Conservation (phyloP, 352 stramenopile species). For the Phytophthora hibernalis region DNA sequence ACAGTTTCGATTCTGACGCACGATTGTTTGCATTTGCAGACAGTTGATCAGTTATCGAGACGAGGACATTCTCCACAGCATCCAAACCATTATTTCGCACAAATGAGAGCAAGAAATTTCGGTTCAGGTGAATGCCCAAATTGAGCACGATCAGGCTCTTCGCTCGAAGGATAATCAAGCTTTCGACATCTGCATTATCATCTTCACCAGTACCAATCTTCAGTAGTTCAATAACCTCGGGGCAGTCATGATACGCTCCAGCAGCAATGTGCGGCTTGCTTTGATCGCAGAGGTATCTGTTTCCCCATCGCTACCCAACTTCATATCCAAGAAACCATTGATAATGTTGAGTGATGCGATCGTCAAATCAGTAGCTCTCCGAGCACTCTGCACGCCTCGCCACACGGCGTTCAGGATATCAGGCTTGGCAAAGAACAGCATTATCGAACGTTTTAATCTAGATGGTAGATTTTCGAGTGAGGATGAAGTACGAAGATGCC, state of each 20-base stretch:
- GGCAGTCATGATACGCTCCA: constrained; percentile 49
- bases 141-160: constrained; percentile 76
- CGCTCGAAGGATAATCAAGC: constrained; percentile 47
- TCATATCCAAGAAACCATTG: constrained; percentile 68
- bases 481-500: constrained; percentile 47
- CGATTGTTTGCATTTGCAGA: constrained; percentile 10
- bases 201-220: constrained; percentile 7
- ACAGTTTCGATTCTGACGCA: constrained; percentile 21
- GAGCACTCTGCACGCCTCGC: constrained; percentile 36
- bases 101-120: constrained; percentile 47
- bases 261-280: constrained; percentile 37
- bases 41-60: constrained; percentile 34
- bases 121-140: constrained; percentile 61
- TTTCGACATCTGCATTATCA: constrained; percentile 5
- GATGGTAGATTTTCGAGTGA: constrained; percentile 33
- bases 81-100: constrained; percentile 43
- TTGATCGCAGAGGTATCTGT: constrained; percentile 40
- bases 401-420: constrained; percentile 54
- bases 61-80: constrained; percentile 43
- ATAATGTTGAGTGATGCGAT: constrained; percentile 72
- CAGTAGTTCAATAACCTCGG: constrained; percentile 29
- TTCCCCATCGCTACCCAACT: constrained; percentile 34
- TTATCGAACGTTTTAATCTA: constrained; percentile 38
- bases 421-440: constrained; percentile 47
- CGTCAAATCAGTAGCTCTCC: constrained; percentile 36